phyloP scores from a whole-genome alignment of 352 stramenopile genomes.

The Phytophthora litchii region DNA sequence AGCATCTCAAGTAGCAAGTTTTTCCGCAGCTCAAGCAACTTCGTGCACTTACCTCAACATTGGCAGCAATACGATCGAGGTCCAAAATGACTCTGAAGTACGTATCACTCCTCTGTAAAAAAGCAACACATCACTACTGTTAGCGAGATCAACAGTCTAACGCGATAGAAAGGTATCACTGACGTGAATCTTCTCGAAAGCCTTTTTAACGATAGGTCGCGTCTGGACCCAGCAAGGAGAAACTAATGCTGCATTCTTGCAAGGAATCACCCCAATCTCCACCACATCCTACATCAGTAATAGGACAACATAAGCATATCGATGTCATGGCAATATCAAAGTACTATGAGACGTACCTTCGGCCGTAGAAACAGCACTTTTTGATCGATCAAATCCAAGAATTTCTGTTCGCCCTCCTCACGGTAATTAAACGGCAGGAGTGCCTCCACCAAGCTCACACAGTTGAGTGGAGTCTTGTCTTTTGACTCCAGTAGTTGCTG shows the following conservation, averaged over 20 bases:
- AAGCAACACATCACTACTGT: slow-evolving; percentile 3
- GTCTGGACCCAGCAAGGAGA: slow-evolving; percentile 73
- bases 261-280: slow-evolving; percentile 76
- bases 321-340: background rate
- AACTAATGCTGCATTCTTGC: slow-evolving; percentile 50
- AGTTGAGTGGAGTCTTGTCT: slow-evolving; percentile 47
- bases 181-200: slow-evolving; percentile 74
- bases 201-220: slow-evolving; percentile 58
- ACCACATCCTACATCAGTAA: slow-evolving; percentile 45
- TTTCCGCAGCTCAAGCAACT: background rate
- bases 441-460: slow-evolving; percentile 57
- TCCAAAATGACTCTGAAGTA: slow-evolving; percentile 63
- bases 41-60: slow-evolving; percentile 41
- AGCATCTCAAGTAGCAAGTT: background rate
- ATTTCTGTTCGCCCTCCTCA: slow-evolving; percentile 62
- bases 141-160: slow-evolving; percentile 3
- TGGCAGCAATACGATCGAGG: slow-evolving; percentile 68
- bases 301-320: background rate
- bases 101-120: slow-evolving; percentile 55
- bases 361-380: slow-evolving; percentile 61
- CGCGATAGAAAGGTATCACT: background rate
- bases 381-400: slow-evolving; percentile 66
- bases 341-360: slow-evolving; percentile 43
- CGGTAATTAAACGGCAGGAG: slow-evolving; percentile 68
- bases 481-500: slow-evolving; percentile 53